Conservation (phyloP, 805 yeast species). For the Hanseniaspora mollemarum region DNA sequence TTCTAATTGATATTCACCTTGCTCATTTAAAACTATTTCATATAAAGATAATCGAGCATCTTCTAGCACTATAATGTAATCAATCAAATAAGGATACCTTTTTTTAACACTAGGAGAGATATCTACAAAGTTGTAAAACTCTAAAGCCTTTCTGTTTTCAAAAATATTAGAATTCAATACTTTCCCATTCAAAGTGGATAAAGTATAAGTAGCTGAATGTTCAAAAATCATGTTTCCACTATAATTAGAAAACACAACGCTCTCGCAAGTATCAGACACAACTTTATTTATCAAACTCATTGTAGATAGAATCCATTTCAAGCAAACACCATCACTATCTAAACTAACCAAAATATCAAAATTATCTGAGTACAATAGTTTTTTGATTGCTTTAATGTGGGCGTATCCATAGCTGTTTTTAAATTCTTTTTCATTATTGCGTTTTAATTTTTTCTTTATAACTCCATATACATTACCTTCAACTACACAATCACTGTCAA, state of each 20-base stretch:
- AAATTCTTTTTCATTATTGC: not conserved
- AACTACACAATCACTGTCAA: constrained; percentile 25
- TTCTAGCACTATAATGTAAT: not conserved
- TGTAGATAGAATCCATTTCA: constrained; percentile 7
- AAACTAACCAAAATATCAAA: constrained; percentile 46
- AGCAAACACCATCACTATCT: constrained; percentile 39
- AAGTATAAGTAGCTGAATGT: not conserved
- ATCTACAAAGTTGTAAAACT: constrained; percentile 34
- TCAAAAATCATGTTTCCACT: not conserved
- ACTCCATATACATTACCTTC: constrained; percentile 25
- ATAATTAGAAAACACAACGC: not conserved
- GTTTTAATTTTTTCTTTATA: not conserved
- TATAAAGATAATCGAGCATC: not conserved
- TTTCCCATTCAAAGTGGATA: constrained; percentile 29
- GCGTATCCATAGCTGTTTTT: not conserved
- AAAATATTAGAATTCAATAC: constrained; percentile 36
- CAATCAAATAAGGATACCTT: constrained; percentile 1
- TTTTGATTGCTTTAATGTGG: constrained; percentile 26
- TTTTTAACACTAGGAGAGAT: constrained; percentile 22
- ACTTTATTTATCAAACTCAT: not conserved
- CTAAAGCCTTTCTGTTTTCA: constrained; percentile 32
- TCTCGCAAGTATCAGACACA: not conserved
- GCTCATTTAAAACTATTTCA: not conserved
- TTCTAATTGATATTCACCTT: constrained; percentile 15
- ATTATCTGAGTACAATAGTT: constrained; percentile 40